A percentile compares a stretch with the other conserved stretches of the same genome.
Conservation (phyloP, 345 rosid species). For the Syzygium jambos region DNA sequence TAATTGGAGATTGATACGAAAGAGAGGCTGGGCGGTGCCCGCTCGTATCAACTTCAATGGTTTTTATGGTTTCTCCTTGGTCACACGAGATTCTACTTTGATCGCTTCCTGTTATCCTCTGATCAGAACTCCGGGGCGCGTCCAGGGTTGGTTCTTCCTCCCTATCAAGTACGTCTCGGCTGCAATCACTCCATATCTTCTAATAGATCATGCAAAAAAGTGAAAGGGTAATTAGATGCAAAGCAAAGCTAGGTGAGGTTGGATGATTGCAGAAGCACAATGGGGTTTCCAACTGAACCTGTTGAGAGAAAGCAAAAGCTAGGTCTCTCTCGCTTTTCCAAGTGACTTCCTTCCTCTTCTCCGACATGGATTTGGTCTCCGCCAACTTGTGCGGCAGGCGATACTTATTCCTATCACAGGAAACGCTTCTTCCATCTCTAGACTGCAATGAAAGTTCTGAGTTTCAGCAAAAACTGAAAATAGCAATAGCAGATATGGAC, state of each 20-base stretch:
- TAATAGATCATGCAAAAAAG: not conserved
- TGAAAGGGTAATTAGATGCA: not conserved
- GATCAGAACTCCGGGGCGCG: conserved; percentile 5
- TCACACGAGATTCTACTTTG: conserved; percentile 51
- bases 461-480: not conserved
- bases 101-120: conserved; percentile 14
- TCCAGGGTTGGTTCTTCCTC: conserved; percentile 10
- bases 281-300: conserved; percentile 19
- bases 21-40: conserved; percentile 19
- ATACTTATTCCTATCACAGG: conserved; percentile 22
- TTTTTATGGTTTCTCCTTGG: conserved; percentile 58
- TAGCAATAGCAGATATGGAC: not conserved
- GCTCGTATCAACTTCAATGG: conserved; percentile 56
- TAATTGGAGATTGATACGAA: conserved; percentile 13
- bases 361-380: conserved; percentile 22
- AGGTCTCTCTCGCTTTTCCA: conserved; percentile 31
- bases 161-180: not conserved
- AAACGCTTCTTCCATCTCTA: conserved; percentile 31
- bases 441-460: conserved; percentile 7
- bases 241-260: not conserved
- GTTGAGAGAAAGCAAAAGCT: conserved; percentile 50
- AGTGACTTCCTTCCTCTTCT: conserved; percentile 25
- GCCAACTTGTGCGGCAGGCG: not conserved
- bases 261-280: not conserved
- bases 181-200: conserved; percentile 34